Percentiles rank a stretch among this genome's conserved stretches.
phyloP scores from a whole-genome alignment of 2,329 filamentous ascomycete genomes.

The Monosporascus sp. region DNA sequence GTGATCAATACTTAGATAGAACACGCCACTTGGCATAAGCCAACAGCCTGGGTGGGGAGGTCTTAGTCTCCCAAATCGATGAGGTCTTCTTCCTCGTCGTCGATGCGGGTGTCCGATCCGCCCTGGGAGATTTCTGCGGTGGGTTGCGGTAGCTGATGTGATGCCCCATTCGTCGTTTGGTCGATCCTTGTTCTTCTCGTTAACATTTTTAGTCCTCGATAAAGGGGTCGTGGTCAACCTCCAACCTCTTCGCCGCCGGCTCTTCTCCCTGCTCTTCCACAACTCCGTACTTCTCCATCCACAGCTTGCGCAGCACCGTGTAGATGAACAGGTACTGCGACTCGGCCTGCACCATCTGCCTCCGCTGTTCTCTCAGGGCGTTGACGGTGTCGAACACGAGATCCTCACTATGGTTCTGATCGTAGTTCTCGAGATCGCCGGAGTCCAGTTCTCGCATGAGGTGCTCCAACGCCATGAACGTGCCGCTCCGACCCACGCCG shows the following conservation, averaged over 20 bases:
- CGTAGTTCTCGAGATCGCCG: slow-evolving; percentile 56
- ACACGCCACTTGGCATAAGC: neutral
- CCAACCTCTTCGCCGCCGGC: slow-evolving; percentile 48
- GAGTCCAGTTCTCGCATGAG: slow-evolving; percentile 75
- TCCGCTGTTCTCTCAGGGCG: slow-evolving; percentile 74
- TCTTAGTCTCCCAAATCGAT: neutral
- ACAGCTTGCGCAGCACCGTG: slow-evolving; percentile 70
- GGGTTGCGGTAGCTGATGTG: neutral
- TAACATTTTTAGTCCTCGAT: slow-evolving; percentile 22
- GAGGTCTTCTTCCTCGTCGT: neutral
- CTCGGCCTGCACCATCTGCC: slow-evolving; percentile 93
- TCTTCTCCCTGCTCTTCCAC: slow-evolving; percentile 27
- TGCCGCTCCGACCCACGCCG: slow-evolving; percentile 88
- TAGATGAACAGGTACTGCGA: slow-evolving; percentile 85
- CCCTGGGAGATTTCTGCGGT: too few species aligned
- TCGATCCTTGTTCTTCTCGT: neutral
- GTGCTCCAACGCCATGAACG: slow-evolving; percentile 94
- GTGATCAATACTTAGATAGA: too few species aligned
- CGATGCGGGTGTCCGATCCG: neutral
- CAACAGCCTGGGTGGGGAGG: neutral
- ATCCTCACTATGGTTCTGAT: slow-evolving; percentile 41
- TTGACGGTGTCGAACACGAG: slow-evolving; percentile 76
- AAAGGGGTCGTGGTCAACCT: slow-evolving; percentile 41
- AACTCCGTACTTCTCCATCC: slow-evolving; percentile 58
- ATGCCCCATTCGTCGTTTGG: neutral